phyloP scores from a whole-genome alignment of 106 monocot species.

The Acorus calamus region DNA sequence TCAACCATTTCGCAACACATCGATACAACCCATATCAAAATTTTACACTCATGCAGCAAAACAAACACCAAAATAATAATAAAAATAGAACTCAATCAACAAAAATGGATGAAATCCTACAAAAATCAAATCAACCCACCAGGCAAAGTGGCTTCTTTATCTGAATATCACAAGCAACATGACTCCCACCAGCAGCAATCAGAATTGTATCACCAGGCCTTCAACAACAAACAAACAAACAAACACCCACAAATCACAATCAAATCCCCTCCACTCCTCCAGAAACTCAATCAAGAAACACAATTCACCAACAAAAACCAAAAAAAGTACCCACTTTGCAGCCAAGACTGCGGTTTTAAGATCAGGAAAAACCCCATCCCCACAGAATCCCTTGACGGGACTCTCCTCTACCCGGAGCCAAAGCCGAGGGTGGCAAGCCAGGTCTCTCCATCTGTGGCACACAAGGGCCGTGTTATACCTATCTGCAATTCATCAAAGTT shows the following conservation, averaged over 20 bases:
- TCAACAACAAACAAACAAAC: conserved; percentile 17
- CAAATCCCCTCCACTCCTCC: conserved; percentile 5
- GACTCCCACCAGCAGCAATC: conserved; percentile 57
- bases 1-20: too few species aligned
- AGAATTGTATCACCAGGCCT: conserved; percentile 98
- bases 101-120: background rate
- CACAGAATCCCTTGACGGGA: conserved; percentile 31
- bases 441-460: conserved; percentile 90
- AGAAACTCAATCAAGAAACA: background rate
- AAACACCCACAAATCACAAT: too few species aligned
- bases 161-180: conserved; percentile 70
- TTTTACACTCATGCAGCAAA: too few species aligned
- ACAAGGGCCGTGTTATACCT: conserved; percentile 93
- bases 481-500: conserved; percentile 45
- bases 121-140: conserved; percentile 33
- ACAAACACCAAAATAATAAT: too few species aligned
- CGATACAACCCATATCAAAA: too few species aligned
- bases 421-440: conserved; percentile 85
- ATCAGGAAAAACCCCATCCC: conserved; percentile 64
- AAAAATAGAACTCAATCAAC: too few species aligned
- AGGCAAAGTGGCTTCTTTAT: conserved; percentile 90
- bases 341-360: conserved; percentile 74
- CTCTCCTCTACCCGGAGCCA: conserved; percentile 91
- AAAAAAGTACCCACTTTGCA: conserved; percentile 60
- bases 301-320: background rate